These are phyloP conservation scores for Nepenthes gracilis DNA, from an alignment of 148 eudicot genomes.

Conservation along the genomic window DNA sequence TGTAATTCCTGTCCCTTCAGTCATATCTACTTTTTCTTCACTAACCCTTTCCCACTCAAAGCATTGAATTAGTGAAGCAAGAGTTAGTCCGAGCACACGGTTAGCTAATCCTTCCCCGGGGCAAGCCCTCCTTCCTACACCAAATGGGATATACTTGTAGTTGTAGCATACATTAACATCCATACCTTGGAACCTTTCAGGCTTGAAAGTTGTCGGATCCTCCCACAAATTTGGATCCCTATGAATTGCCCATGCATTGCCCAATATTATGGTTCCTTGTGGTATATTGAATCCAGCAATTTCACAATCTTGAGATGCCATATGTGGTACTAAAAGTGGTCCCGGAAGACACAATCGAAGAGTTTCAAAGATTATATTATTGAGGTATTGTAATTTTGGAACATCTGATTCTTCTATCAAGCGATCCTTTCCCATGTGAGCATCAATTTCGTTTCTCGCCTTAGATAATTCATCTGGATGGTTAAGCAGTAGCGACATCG, in stretches of 20 bases:
- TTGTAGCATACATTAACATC: background rate
- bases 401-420: slow-evolving; percentile 1
- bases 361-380: slow-evolving; percentile 2
- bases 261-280: slow-evolving; percentile 3
- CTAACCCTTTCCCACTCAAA: slow-evolving; percentile 4
- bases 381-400: slow-evolving; percentile 1
- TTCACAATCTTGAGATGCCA: background rate
- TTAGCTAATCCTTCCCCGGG: slow-evolving; percentile 1
- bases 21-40: slow-evolving; percentile 5
- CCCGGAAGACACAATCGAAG: slow-evolving; percentile 5
- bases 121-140: slow-evolving; percentile 7
- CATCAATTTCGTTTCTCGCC: slow-evolving; percentile 6
- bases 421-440: background rate
- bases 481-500: slow-evolving; percentile 9
- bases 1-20: slow-evolving; percentile 4
- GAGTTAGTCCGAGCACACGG: background rate
- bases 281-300: slow-evolving; percentile 3
- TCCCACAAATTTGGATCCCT: slow-evolving; percentile 6
- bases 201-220: slow-evolving; percentile 2
- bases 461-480: slow-evolving; percentile 1
- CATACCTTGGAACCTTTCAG: slow-evolving; percentile 2
- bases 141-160: slow-evolving; percentile 7
- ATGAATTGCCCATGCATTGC: slow-evolving; percentile 7
- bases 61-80: slow-evolving; percentile 1
- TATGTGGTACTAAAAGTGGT: slow-evolving; percentile 6